Percentiles rank a stretch among this genome's conserved stretches.
These are phyloP conservation scores for Penicillium frequentans DNA, from an alignment of 2,329 filamentous ascomycete species.

Conservation along the genomic window DNA sequence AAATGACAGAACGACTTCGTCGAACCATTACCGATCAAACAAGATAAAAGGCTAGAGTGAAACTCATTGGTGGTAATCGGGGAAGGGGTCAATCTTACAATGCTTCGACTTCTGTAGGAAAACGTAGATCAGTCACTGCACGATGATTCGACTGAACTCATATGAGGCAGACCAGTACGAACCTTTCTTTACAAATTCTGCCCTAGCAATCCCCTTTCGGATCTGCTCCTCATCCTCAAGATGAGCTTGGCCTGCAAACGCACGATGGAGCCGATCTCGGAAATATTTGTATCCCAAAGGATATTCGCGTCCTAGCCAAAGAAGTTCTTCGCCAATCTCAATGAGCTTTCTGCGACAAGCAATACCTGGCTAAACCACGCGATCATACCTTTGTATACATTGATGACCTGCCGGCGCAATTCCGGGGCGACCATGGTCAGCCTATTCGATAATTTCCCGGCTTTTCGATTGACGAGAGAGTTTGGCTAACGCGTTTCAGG, in stretches of 20 bases:
- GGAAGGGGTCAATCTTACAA: slow-evolving; percentile 61
- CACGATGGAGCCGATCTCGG: slow-evolving; percentile 74
- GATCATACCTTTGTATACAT: slow-evolving; percentile 77
- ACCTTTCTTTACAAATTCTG: slow-evolving; percentile 92
- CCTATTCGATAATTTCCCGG: not conserved
- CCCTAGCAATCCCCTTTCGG: slow-evolving; percentile 69
- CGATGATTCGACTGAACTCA: not conserved
- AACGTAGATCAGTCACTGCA: not conserved
- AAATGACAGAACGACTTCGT: slow-evolving; percentile 16
- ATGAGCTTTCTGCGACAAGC: not conserved
- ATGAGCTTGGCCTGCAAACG: slow-evolving; percentile 74
- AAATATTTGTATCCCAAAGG: slow-evolving; percentile 84
- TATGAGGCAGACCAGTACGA: not conserved
- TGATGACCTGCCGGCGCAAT: slow-evolving; percentile 75
- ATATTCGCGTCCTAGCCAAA: slow-evolving; percentile 82
- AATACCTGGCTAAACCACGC: not conserved
- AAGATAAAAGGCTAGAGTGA: not conserved
- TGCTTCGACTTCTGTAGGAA: slow-evolving; percentile 74
- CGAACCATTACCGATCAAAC: not conserved
- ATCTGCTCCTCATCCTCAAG: slow-evolving; percentile 75
- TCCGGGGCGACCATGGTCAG: slow-evolving; percentile 50
- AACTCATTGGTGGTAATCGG: slow-evolving; percentile 1
- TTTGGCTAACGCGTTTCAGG: not conserved
- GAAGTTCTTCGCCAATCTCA: slow-evolving; percentile 64
- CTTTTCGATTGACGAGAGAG: not conserved